Evolutionary conservation across 2,329 filamentous ascomycete species (phyloP), one percentile per base, ranked within the genome.

Genomic region (Colletotrichum chrysophilum): DNA sequence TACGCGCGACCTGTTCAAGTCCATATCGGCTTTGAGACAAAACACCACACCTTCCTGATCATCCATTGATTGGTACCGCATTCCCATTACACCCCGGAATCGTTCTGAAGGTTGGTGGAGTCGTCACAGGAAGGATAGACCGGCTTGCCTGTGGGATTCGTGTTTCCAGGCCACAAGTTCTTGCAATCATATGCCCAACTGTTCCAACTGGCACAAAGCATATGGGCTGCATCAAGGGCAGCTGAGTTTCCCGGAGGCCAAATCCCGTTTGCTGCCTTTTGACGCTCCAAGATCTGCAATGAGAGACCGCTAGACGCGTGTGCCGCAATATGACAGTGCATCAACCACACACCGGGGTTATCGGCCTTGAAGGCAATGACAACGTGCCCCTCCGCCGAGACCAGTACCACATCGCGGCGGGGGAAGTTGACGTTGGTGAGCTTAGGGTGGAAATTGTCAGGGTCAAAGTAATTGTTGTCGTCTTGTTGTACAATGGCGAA

Each of bases 331-430:
- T 48, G 43, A 0, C n/a, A 48, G 4, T 48, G 43, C 43, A 48
- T 48, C 0, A 48, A 7, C 43, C 43, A 48, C 4, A 48, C 43
- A 0, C 43, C 43, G 0, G 43, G 43, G 2, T 48, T 48, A 4
- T 48, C 43, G 4, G 43, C 2, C 43, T 48, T 48, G 43, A 48
- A 48, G 0, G 43, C 43, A 4, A 48, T 48, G 3, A 48, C 43
- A 13, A 0, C 43, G 3, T 48, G 43, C 2, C 43, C 43, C 0
- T 4, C 6, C 21, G 3, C 0, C 10, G 43, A 0, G 10, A 48
- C 43, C 2, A 4, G 0, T 4, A 21, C 43, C n/a, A 48, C 43
- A 1, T 48, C 43, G 1, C 43, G 43, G n/a, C 43, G 43, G 0
- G 43, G 43, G 4, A 48, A 48, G 43, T 48, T 48, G 43, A 48